Evolutionary conservation across 331 rosid species (phyloP).

Genomic region (Quercus phellos): DNA sequence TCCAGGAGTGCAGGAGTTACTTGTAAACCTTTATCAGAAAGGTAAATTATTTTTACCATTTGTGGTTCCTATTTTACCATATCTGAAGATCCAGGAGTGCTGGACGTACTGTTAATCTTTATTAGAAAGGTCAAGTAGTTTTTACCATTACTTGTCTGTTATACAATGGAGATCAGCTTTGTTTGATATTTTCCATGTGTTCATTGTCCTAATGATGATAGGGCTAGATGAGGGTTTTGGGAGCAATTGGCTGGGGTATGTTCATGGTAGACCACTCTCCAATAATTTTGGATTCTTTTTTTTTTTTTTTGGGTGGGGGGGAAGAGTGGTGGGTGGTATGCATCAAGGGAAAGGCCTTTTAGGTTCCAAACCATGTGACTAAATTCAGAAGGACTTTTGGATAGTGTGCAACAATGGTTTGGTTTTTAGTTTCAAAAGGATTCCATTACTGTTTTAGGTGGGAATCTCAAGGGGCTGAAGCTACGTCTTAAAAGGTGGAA

Average conservation of each 20-base stretch:
- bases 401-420: background rate
- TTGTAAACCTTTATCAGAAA: constrained; percentile 72
- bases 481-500: background rate
- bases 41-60: constrained; percentile 23
- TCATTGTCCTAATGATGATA: background rate
- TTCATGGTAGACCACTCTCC: background rate
- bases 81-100: background rate
- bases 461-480: background rate
- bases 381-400: background rate
- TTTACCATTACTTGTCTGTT: background rate
- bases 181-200: background rate
- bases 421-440: background rate
- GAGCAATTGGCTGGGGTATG: background rate
- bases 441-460: background rate
- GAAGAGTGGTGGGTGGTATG: background rate
- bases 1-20: constrained; percentile 94
- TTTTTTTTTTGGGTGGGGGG: no score
- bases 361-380: background rate
- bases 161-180: background rate
- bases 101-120: constrained; percentile 41
- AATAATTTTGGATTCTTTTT: background rate
- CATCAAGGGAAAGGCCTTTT: background rate
- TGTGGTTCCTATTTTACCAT: background rate
- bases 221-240: background rate
- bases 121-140: constrained; percentile 45